Evolutionary conservation across 306 rosid species (phyloP).

Genomic region (Cucurbita pepo): DNA sequence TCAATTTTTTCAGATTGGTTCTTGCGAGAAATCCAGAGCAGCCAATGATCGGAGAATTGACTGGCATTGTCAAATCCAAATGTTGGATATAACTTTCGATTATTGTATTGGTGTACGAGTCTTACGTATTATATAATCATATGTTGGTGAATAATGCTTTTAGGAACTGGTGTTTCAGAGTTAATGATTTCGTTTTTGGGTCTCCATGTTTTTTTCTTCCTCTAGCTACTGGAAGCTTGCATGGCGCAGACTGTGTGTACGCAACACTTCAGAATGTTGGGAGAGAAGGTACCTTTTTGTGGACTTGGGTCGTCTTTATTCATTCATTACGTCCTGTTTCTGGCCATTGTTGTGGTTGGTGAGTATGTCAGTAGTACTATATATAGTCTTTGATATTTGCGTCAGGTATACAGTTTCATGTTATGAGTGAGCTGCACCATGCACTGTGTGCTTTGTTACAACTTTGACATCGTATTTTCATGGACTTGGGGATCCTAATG

Average conservation of each 20-base stretch:
- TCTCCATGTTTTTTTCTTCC: background rate
- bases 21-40: background rate
- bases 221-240: background rate
- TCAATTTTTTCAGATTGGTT: background rate
- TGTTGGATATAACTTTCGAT: background rate
- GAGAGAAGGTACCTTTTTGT: background rate
- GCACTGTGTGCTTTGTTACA: background rate
- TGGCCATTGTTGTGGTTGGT: background rate
- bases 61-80: background rate
- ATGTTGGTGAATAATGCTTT: no score
- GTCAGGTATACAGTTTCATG: background rate
- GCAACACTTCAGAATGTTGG: background rate
- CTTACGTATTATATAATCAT: no score
- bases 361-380: background rate
- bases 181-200: background rate
- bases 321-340: background rate
- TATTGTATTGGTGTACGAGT: background rate
- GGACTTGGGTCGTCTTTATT: background rate
- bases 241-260: background rate
- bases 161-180: background rate
- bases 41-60: background rate
- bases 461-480: background rate
- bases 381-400: background rate
- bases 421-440: background rate
- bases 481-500: background rate